Evolutionary conservation across 495 filamentous ascomycete genomes (phyloP), one percentile per base, ranked within the genome.

Genomic region (Jackrogersella multiformis): DNA sequence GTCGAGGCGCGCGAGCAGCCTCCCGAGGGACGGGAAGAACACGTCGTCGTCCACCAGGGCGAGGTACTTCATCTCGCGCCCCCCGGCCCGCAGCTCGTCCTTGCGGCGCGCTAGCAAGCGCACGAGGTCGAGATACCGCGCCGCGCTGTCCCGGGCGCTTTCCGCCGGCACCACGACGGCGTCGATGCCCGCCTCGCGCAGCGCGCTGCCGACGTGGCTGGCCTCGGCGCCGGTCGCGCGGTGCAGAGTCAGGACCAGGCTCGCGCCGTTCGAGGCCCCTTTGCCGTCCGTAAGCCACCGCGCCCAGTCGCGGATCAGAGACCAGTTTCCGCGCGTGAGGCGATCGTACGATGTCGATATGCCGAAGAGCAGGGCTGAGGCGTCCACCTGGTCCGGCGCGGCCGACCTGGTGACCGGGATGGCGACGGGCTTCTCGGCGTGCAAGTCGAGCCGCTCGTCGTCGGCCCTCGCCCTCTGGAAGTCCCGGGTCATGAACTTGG

Each of bases 291-390:
- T 72, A 21, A 80, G 72, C 77, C 76, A 79, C 12, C 74, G 64
- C 36, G 66, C 57, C 74, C 76, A 79, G 69, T 76, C 74, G 18
- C 64, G 61, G 8, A 78, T 53, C 21, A 77, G 66, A 10, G 65
- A 59, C 7, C 51, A 61, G 30, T 73, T 71, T 0, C 81, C 81
- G 15, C 83, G 80, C 35, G 79, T 81, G 63, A 89, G 73, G 13
- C 86, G 77, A 12, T 78, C 74, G 28, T 84, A 73, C n/a, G 80
- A 84, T 1, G 87, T 88, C 0, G 85, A 83, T 12, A 86, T 81
- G 41, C 84, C 87, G 63, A 89, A 87, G 45, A 87, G 77, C 39
- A 89, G 77, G 54, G 80, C 71, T 4, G 85, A 86, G 6, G 82
- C 85, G 66, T 86, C 81, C 35, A 69, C 15, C 21, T 61, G 38